Conservation (phyloP, 192 early-diverging fungal genomes). For the Entomortierella parvispora region DNA sequence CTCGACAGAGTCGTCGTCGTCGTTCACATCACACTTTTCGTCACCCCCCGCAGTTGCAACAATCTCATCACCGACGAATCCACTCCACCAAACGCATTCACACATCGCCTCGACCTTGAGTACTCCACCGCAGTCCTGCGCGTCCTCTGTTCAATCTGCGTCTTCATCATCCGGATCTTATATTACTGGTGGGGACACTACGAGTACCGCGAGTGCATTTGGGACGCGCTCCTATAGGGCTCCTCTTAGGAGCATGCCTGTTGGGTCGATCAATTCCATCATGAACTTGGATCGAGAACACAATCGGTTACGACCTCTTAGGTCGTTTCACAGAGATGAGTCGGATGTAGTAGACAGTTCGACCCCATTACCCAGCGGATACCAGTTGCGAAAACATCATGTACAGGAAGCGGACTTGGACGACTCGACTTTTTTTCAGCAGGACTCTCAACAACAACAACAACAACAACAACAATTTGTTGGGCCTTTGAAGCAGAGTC, state of each 20-base stretch:
- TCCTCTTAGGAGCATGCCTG: constrained; percentile 10
- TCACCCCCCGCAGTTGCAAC: not conserved
- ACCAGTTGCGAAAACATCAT: constrained; percentile 28
- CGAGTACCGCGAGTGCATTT: not conserved
- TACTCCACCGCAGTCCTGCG: too few species aligned
- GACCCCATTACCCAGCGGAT: constrained; percentile 12
- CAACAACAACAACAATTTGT: too few species aligned
- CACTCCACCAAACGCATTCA: not conserved
- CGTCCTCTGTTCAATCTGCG: too few species aligned
- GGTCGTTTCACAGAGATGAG: constrained; percentile 14
- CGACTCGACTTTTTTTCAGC: not conserved
- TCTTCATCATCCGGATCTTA: constrained; percentile 9
- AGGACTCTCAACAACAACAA: too few species aligned
- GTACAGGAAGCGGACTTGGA: constrained; percentile 8
- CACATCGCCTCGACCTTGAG: too few species aligned
- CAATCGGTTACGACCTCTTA: constrained; percentile 15
- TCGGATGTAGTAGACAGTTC: constrained; percentile 7
- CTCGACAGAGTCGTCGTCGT: not conserved
- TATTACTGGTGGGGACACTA: not conserved
- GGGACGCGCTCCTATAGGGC: constrained; percentile 8
- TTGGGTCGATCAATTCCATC: constrained; percentile 36
- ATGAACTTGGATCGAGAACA: constrained; percentile 33
- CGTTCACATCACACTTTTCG: not conserved
- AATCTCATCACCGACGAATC: not conserved
- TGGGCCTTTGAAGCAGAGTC: too few species aligned